Conservation (phyloP, 805 yeast genomes). For the Spathaspora girioi region DNA sequence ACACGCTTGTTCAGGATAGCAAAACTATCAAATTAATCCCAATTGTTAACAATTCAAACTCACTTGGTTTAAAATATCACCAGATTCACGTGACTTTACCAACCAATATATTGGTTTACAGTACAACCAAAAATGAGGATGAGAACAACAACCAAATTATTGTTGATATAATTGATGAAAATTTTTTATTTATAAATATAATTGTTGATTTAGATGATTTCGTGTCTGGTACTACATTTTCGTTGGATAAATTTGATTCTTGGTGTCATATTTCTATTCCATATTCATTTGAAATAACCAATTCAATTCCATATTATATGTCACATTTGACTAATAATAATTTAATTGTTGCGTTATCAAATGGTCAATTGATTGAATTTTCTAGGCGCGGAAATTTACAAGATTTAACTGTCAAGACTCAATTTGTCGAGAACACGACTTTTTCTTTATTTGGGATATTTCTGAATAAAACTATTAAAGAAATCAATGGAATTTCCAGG, state of each 20-base stretch:
- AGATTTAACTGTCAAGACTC: slow-evolving; percentile 34
- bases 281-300: slow-evolving; percentile 47
- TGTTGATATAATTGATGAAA: slow-evolving; percentile 52
- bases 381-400: slow-evolving; percentile 28
- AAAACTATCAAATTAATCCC: slow-evolving; percentile 38
- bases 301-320: slow-evolving; percentile 23
- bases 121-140: background rate
- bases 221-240: slow-evolving; percentile 14
- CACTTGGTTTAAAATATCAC: slow-evolving; percentile 31
- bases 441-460: slow-evolving; percentile 27
- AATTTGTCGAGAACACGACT: slow-evolving; percentile 50
- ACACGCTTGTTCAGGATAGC: slow-evolving; percentile 27
- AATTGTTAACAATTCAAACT: slow-evolving; percentile 26
- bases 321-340: slow-evolving; percentile 42
- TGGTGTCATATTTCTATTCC: slow-evolving; percentile 75
- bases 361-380: slow-evolving; percentile 73
- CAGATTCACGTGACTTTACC: slow-evolving; percentile 28
- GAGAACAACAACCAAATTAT: slow-evolving; percentile 20
- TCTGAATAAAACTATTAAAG: slow-evolving; percentile 13
- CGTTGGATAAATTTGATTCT: slow-evolving; percentile 32
- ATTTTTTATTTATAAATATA: slow-evolving; percentile 51
- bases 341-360: slow-evolving; percentile 59
- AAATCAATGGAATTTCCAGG: slow-evolving; percentile 8
- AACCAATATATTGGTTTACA: slow-evolving; percentile 6
- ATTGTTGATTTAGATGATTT: slow-evolving; percentile 44